phyloP scores from a whole-genome alignment of 1,139 yeast species.

The Diutina mesorugosa region DNA sequence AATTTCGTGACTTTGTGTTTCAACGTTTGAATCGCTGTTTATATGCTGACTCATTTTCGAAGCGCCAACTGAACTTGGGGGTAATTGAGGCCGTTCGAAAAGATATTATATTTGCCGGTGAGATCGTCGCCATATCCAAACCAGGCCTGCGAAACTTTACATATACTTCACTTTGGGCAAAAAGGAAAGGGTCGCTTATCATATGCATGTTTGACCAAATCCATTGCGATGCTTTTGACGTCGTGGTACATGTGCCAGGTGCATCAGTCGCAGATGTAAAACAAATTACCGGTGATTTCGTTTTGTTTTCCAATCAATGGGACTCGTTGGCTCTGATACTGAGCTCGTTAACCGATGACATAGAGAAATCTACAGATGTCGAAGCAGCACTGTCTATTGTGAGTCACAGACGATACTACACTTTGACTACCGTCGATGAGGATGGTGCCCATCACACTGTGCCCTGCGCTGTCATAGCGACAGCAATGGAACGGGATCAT shows the following conservation, averaged over 20 bases:
- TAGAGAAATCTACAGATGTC: neutral
- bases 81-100: constrained; percentile 26
- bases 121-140: constrained; percentile 41
- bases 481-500: constrained; percentile 33
- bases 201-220: constrained; percentile 85
- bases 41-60: neutral
- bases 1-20: constrained; percentile 54
- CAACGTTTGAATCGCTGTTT: constrained; percentile 28
- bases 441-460: constrained; percentile 18
- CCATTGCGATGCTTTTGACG: constrained; percentile 66
- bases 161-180: constrained; percentile 86
- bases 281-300: neutral
- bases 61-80: constrained; percentile 3
- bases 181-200: constrained; percentile 53
- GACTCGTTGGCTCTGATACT: neutral
- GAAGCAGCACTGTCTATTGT: constrained; percentile 9
- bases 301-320: neutral
- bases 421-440: constrained; percentile 31
- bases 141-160: constrained; percentile 41
- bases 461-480: constrained; percentile 64
- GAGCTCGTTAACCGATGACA: neutral
- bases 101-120: constrained; percentile 35
- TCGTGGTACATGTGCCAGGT: constrained; percentile 18
- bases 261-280: neutral
- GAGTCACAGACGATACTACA: constrained; percentile 50